Percentiles rank a stretch among this genome's conserved stretches.
Conservation (phyloP, 257 asterid species). For the Solanum ahanhuiri region DNA sequence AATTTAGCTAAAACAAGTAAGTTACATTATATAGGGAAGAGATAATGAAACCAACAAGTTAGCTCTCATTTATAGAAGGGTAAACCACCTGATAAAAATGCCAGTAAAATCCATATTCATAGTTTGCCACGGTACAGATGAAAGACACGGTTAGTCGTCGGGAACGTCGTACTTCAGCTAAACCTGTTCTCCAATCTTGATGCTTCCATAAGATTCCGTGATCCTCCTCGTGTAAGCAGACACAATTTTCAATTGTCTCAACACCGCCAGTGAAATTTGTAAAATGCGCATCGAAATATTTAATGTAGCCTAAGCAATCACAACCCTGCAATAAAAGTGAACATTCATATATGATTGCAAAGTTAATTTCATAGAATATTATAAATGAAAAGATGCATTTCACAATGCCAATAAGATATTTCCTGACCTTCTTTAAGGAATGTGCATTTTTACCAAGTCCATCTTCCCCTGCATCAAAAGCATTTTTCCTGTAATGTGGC, state of each 20-base stretch:
- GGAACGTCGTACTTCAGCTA: slow-evolving; percentile 23
- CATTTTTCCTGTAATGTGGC: slow-evolving; percentile 21
- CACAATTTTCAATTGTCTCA: slow-evolving; percentile 23
- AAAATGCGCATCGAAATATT: slow-evolving; percentile 20
- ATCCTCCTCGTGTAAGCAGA: slow-evolving; percentile 26
- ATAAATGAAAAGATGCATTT: not conserved
- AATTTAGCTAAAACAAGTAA: not conserved
- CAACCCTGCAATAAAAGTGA: slow-evolving; percentile 14
- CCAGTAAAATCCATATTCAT: slow-evolving; percentile 24
- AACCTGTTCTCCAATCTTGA: slow-evolving; percentile 28
- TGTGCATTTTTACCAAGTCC: slow-evolving; percentile 24
- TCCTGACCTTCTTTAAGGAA: slow-evolving; percentile 17
- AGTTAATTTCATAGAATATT: not conserved
- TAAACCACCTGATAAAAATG: slow-evolving; percentile 20
- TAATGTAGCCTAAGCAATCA: slow-evolving; percentile 22
- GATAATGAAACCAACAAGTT: not conserved
- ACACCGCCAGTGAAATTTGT: slow-evolving; percentile 22
- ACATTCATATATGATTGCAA: not conserved
- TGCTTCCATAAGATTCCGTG: slow-evolving; percentile 26
- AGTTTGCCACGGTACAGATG: slow-evolving; percentile 22
- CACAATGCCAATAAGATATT: not conserved
- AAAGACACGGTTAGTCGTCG: slow-evolving; percentile 19
- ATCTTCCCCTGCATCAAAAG: slow-evolving; percentile 27
- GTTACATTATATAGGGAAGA: not conserved
- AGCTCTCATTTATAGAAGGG: not conserved